Percentiles rank a stretch among this genome's conserved stretches.
phyloP scores from a whole-genome alignment of 495 filamentous ascomycete species.

The Hypoxylon crocopeplum region DNA sequence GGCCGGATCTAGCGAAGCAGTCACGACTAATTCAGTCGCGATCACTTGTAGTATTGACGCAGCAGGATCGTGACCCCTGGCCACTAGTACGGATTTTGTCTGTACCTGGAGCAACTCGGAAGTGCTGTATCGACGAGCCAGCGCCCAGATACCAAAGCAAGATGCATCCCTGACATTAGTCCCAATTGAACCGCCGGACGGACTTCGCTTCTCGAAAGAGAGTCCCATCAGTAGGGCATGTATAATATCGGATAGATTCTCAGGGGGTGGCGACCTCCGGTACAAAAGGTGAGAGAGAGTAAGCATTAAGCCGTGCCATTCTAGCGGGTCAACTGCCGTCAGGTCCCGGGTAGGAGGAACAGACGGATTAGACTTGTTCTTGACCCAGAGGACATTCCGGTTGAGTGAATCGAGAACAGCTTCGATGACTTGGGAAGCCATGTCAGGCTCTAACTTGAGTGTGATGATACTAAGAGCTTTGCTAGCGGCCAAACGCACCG shows the following conservation, averaged over 20 bases:
- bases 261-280: constrained; percentile 71
- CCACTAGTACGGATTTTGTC: constrained; percentile 41
- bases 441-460: constrained; percentile 74
- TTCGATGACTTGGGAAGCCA: constrained; percentile 85
- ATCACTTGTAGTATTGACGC: constrained; percentile 73
- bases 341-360: constrained; percentile 63
- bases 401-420: constrained; percentile 78
- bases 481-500: constrained; percentile 86
- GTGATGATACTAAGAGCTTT: constrained; percentile 91
- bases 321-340: constrained; percentile 73
- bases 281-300: constrained; percentile 86
- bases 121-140: constrained; percentile 87
- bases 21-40: constrained; percentile 77
- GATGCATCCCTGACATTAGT: constrained; percentile 96
- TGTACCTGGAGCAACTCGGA: constrained; percentile 72
- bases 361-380: constrained; percentile 41
- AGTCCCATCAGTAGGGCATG: constrained; percentile 75
- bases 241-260: constrained; percentile 71
- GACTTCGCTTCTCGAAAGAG: constrained; percentile 82
- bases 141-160: constrained; percentile 92
- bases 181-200: constrained; percentile 82
- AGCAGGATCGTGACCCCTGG: constrained; percentile 39
- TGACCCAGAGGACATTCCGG: constrained; percentile 73
- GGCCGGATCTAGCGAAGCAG: constrained; percentile 85
- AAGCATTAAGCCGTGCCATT: constrained; percentile 92